Percentiles rank a stretch among this genome's conserved stretches.
These are phyloP conservation scores for Chalciporus piperatus DNA, from an alignment of 768 basidiomycete species.

Conservation along the genomic window DNA sequence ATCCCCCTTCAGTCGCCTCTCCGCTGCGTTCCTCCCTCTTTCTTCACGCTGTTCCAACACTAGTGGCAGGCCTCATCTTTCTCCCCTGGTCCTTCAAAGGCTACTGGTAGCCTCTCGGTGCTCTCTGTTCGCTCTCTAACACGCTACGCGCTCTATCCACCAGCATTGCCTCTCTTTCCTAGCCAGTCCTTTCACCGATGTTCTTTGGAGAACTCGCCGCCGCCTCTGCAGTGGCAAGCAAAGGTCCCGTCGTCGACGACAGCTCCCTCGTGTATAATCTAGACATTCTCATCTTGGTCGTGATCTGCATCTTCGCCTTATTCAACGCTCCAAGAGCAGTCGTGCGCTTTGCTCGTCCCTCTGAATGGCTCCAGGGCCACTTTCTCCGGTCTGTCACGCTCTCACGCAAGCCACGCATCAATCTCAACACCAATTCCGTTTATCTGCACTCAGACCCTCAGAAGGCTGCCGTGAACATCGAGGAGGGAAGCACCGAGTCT, in stretches of 20 bases:
- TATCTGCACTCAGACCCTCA: slow-evolving; percentile 13
- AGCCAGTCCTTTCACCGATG: not conserved
- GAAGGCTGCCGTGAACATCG: slow-evolving; percentile 15
- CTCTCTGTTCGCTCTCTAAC: not conserved
- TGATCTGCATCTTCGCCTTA: slow-evolving; percentile 39
- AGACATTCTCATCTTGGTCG: slow-evolving; percentile 44
- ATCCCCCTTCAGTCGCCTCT: not conserved
- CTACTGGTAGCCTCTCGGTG: not conserved
- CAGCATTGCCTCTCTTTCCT: not conserved
- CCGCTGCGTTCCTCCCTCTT: not conserved
- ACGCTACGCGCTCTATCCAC: not conserved
- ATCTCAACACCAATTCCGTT: slow-evolving; percentile 15
- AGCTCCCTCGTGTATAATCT: slow-evolving; percentile 34
- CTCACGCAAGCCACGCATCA: slow-evolving; percentile 4
- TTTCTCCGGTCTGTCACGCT: slow-evolving; percentile 34
- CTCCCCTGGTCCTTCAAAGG: not conserved
- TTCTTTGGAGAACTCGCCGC: not conserved
- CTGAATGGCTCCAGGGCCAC: slow-evolving; percentile 53
- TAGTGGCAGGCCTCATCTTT: not conserved
- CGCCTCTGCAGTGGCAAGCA: not conserved
- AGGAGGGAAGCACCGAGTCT: slow-evolving; percentile 10
- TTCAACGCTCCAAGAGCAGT: slow-evolving; percentile 48
- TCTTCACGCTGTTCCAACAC: not conserved
- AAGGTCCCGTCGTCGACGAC: not conserved
- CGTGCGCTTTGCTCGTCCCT: slow-evolving; percentile 46